These are phyloP conservation scores for Aspergillus mulundensis DNA, from an alignment of 495 filamentous ascomycete species.

Conservation along the genomic window DNA sequence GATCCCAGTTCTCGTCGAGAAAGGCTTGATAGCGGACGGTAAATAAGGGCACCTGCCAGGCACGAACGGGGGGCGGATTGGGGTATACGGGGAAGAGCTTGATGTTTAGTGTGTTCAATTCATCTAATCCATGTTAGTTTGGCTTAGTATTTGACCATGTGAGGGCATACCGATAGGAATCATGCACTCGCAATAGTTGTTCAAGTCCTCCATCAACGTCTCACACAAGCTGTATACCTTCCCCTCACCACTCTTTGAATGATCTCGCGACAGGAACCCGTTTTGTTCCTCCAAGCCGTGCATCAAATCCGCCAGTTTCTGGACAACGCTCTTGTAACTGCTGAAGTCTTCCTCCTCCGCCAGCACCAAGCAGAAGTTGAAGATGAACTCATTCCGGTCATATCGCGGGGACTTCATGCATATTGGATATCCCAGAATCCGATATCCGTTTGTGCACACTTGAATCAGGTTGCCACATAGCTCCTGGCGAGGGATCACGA, in stretches of 20 bases:
- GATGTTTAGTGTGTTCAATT: slow-evolving; percentile 92
- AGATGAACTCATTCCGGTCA: slow-evolving; percentile 92
- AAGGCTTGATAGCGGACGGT: slow-evolving; percentile 73
- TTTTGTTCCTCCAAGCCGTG: slow-evolving; percentile 83
- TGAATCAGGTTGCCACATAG: slow-evolving; percentile 82
- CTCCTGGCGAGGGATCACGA: slow-evolving; percentile 87
- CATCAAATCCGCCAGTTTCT: slow-evolving; percentile 79
- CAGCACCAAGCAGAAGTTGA: slow-evolving; percentile 91
- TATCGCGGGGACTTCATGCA: slow-evolving; percentile 74
- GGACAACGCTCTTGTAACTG: slow-evolving; percentile 75
- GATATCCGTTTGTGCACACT: slow-evolving; percentile 69
- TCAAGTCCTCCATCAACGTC: slow-evolving; percentile 89
- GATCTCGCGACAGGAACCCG: slow-evolving; percentile 58
- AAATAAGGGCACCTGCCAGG: slow-evolving; percentile 87
- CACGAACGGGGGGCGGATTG: slow-evolving; percentile 68
- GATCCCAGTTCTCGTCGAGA: slow-evolving; percentile 84
- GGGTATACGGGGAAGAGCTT: slow-evolving; percentile 86
- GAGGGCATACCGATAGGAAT: slow-evolving; percentile 69
- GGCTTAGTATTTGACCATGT: not conserved
- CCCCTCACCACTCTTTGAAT: slow-evolving; percentile 47
- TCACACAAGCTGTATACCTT: slow-evolving; percentile 81
- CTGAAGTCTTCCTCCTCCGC: slow-evolving; percentile 63
- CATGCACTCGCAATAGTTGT: slow-evolving; percentile 98
- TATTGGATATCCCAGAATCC: slow-evolving; percentile 83
- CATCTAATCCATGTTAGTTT: slow-evolving; percentile 51